A percentile compares a stretch with the other conserved stretches of the same genome.
Conservation (phyloP, 768 basidiomycete species). For the Boletus rufocinnamomeus region DNA sequence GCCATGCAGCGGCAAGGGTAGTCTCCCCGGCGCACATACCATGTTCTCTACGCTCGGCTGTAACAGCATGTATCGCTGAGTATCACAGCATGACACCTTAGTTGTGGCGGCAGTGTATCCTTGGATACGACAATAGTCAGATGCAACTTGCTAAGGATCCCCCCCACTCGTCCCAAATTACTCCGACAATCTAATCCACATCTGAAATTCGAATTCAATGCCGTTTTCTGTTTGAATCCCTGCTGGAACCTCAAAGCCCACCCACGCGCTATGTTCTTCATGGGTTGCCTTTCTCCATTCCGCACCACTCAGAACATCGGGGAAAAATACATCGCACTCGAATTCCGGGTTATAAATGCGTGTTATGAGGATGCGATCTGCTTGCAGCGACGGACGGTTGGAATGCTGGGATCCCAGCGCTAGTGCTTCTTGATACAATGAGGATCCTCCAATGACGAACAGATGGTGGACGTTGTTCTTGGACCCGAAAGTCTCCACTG, state of each 20-base stretch:
- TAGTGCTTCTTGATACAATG: slow-evolving; percentile 75
- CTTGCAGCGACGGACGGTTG: slow-evolving; percentile 40
- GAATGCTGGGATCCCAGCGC: slow-evolving; percentile 29
- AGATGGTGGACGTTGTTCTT: slow-evolving; percentile 47
- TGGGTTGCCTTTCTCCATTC: slow-evolving; percentile 63
- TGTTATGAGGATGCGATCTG: slow-evolving; percentile 87
- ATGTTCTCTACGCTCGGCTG: background rate
- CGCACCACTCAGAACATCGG: slow-evolving; percentile 57
- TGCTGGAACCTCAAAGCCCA: slow-evolving; percentile 72
- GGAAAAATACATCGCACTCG: slow-evolving; percentile 87
- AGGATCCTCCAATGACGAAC: slow-evolving; percentile 94
- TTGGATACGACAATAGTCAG: background rate
- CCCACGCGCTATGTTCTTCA: slow-evolving; percentile 71
- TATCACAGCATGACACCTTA: background rate
- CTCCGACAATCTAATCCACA: slow-evolving; percentile 71
- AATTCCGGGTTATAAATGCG: slow-evolving; percentile 75
- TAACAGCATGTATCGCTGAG: background rate
- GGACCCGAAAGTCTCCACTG: slow-evolving; percentile 16
- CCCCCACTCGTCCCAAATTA: background rate
- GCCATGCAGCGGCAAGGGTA: slow-evolving; percentile 65
- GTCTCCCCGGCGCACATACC: background rate
- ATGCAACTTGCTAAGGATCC: slow-evolving; percentile 5
- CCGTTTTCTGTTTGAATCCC: slow-evolving; percentile 83
- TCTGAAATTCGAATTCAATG: slow-evolving; percentile 87
- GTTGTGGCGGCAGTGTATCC: background rate